Evolutionary conservation across 1,139 yeast genomes (phyloP), one percentile per base, ranked within the genome.

Genomic region (Diutina rugosa): DNA sequence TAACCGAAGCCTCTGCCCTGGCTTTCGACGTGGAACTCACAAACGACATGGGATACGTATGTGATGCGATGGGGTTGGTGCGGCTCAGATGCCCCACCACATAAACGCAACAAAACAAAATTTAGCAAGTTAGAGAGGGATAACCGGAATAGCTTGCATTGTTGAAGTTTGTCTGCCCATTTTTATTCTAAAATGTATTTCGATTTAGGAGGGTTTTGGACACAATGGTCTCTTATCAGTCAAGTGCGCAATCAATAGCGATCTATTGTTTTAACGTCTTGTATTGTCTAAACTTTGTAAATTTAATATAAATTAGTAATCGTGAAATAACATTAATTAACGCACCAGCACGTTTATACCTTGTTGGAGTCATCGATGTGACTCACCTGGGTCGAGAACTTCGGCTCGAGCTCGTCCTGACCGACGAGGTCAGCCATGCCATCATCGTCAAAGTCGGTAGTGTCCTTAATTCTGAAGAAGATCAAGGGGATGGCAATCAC

Each of bases 401-500:
- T 67, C 12, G 67, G 63, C 56, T 61, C 64, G 55, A 71, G 59
- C 62, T 71, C 75, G 4, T 61, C 61, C 16, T 63, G 65, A 12
- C 63, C 72, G 55, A 70, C 56, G 32, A 68, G 61, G 47, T 67
- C 70, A 52, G 60, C 68, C 58, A 71, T 60, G 30, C 72, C 76
- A 51, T 75, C 77, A 46, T 70, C 67, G 58, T 71, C 77, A n/a
- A 67, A 62, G 35, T 67, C 72, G 51, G 83, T 76, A 60, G 69
- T 73, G 59, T 81, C 82, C 47, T 69, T 69, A 59, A 82, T 71
- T 62, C 64, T 70, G 64, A 69, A 73, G 62, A 71, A 74, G 51
- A 80, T 66, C 60, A 64, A 59, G 1, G 69, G 70, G 3, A 64
- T 61, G 14, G 69, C 69, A 51, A 67, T 55, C 21, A 54, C 74